Evolutionary conservation across 768 basidiomycete genomes (phyloP).

Genomic region (Crassisporium funariophilum): DNA sequence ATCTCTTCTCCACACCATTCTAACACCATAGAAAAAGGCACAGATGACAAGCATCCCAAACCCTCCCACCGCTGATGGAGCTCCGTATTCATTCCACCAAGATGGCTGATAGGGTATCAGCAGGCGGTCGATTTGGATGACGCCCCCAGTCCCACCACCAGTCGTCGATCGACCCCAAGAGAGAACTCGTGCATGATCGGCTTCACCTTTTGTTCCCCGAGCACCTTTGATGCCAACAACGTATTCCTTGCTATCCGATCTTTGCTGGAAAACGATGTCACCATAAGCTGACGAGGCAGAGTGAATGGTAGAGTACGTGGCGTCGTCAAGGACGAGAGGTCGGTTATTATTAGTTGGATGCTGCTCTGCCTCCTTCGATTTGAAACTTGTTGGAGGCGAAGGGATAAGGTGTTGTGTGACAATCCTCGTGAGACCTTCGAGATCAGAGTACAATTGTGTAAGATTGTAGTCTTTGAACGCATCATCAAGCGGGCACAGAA

Average conservation of each 20-base stretch:
- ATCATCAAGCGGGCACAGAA: slow-evolving; percentile 89
- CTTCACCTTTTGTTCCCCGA: slow-evolving; percentile 60
- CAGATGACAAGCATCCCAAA: slow-evolving; percentile 64
- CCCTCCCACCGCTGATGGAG: slow-evolving; percentile 61
- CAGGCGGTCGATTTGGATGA: slow-evolving; percentile 83
- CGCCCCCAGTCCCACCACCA: slow-evolving; percentile 77
- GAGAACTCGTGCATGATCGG: slow-evolving; percentile 66
- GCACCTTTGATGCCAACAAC: slow-evolving; percentile 77
- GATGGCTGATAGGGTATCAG: slow-evolving; percentile 84
- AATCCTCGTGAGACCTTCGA: slow-evolving; percentile 53
- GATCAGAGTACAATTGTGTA: slow-evolving; percentile 65
- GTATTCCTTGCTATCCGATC: slow-evolving; percentile 51
- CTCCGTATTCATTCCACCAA: slow-evolving; percentile 81
- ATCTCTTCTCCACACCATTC: slow-evolving; percentile 70
- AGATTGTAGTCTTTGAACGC: slow-evolving; percentile 90
- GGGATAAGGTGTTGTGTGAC: slow-evolving; percentile 81
- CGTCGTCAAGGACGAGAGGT: slow-evolving; percentile 73
- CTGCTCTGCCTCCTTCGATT: slow-evolving; percentile 25
- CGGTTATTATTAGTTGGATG: slow-evolving; percentile 60
- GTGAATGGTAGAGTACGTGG: slow-evolving; percentile 78
- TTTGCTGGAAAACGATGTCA: slow-evolving; percentile 75
- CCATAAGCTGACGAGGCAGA: slow-evolving; percentile 71
- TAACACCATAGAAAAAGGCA: slow-evolving; percentile 72
- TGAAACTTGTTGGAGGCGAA: slow-evolving; percentile 29
- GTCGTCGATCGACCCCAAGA: slow-evolving; percentile 80